A percentile compares a stretch with the other conserved stretches of the same genome.
These are phyloP conservation scores for Aspergillus flavus DNA, from an alignment of 2,329 filamentous ascomycete species.

Conservation along the genomic window DNA sequence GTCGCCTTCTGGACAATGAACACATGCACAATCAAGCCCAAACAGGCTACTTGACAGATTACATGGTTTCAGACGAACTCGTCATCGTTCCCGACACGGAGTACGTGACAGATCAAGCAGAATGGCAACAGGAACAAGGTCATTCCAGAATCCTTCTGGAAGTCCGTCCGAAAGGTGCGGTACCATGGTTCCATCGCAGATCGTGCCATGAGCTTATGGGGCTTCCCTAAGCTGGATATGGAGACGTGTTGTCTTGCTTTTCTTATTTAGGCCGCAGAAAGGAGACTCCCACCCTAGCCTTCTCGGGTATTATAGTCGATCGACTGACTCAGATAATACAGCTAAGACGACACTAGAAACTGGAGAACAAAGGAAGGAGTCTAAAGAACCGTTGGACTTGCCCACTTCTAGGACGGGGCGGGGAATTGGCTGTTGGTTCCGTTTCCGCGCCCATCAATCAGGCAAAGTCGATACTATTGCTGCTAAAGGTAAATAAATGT, in stretches of 20 bases:
- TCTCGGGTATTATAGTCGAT: slow-evolving; percentile 7
- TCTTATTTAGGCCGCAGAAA: background rate
- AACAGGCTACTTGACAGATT: background rate
- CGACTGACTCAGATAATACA: slow-evolving; percentile 11
- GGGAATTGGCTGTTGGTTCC: slow-evolving; percentile 17
- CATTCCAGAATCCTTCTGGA: slow-evolving; percentile 13
- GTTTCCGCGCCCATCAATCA: slow-evolving; percentile 13
- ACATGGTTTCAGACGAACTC: background rate
- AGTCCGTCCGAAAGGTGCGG: slow-evolving; percentile 2
- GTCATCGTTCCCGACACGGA: background rate
- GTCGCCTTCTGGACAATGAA: background rate
- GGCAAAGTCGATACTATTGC: background rate
- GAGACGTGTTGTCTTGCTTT: background rate
- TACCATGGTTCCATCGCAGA: slow-evolving; percentile 10
- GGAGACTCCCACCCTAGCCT: background rate
- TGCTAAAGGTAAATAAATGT: background rate
- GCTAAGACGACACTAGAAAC: slow-evolving; percentile 24
- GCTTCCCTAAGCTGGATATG: background rate
- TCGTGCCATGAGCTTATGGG: slow-evolving; percentile 10
- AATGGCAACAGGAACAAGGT: background rate
- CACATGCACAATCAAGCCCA: background rate
- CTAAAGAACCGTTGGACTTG: slow-evolving; percentile 17
- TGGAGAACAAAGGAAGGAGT: slow-evolving; percentile 9
- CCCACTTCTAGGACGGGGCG: background rate
- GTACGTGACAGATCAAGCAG: background rate